These are phyloP conservation scores for Yarrowia osloensis DNA, from an alignment of 805 yeast genomes.

Conservation along the genomic window DNA sequence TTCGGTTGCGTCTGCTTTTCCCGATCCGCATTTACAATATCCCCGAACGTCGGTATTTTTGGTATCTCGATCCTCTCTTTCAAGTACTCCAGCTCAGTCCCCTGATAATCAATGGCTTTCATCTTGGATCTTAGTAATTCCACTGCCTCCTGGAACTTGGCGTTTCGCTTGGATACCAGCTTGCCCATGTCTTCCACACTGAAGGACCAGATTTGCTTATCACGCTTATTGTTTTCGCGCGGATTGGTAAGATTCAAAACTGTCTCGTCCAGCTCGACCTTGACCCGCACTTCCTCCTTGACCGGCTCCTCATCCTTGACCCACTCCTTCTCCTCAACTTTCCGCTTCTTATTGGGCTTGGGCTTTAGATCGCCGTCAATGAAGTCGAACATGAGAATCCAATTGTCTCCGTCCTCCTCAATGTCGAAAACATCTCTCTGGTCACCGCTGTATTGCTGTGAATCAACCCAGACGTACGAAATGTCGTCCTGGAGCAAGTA, in stretches of 20 bases:
- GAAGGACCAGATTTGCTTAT: neutral
- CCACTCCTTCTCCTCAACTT: neutral
- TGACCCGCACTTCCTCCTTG: neutral
- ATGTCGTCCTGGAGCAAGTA: constrained; percentile 68
- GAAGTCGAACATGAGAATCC: constrained; percentile 72
- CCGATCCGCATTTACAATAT: neutral
- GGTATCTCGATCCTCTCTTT: constrained; percentile 33
- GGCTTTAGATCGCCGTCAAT: constrained; percentile 53
- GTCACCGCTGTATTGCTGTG: constrained; percentile 19
- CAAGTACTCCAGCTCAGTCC: constrained; percentile 44
- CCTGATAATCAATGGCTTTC: constrained; percentile 65
- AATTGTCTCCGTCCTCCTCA: constrained; percentile 48
- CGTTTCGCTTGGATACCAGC: neutral
- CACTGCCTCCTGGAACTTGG: neutral
- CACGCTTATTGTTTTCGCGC: constrained; percentile 5
- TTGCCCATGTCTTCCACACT: constrained; percentile 8
- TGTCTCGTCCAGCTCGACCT: constrained; percentile 19
- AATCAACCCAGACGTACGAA: constrained; percentile 70
- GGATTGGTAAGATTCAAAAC: constrained; percentile 8
- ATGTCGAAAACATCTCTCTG: constrained; percentile 54
- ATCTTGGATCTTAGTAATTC: constrained; percentile 54
- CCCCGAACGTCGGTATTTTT: constrained; percentile 45
- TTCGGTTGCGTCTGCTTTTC: neutral
- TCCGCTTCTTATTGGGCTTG: neutral
- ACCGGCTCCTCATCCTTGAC: too few relatives aligned